phyloP scores from a whole-genome alignment of 2,329 filamentous ascomycete species.

The Pleurostoma richardsiae region DNA sequence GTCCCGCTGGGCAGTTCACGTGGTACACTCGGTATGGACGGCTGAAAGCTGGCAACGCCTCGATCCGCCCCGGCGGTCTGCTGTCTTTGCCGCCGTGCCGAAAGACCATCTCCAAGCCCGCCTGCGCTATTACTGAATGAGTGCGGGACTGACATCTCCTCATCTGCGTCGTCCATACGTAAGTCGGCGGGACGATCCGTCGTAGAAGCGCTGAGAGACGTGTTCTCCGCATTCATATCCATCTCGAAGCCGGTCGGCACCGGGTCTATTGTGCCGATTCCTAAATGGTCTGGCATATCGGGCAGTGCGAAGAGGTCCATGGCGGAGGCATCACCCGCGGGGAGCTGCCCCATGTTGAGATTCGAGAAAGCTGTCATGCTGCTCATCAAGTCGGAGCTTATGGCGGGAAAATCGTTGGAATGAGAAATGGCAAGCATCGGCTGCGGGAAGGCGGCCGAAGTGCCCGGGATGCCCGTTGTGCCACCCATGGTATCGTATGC shows the following conservation, averaged over 20 bases:
- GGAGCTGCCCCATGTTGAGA: constrained; percentile 41
- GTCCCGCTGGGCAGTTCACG: constrained; percentile 14
- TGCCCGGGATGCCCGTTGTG: constrained; percentile 13
- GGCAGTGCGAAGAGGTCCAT: constrained; percentile 33
- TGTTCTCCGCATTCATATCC: constrained; percentile 29
- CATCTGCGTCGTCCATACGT: constrained; percentile 16
- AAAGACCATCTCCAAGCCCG: too few relatives aligned
- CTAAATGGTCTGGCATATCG: constrained; percentile 28
- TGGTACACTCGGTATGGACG: constrained; percentile 9
- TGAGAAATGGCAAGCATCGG: constrained; percentile 24
- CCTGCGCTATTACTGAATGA: constrained; percentile 16
- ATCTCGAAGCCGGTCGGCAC: constrained; percentile 40
- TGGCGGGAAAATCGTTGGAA: constrained; percentile 25
- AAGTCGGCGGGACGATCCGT: too few relatives aligned
- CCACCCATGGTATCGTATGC: constrained; percentile 24
- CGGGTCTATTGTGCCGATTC: constrained; percentile 27
- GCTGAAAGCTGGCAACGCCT: too few relatives aligned
- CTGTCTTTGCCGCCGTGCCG: too few relatives aligned
- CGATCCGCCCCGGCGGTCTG: too few relatives aligned
- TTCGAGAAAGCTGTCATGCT: constrained; percentile 48
- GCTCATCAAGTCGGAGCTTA: constrained; percentile 46
- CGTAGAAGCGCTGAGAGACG: constrained; percentile 22
- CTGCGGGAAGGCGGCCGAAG: constrained; percentile 9
- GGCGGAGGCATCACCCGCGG: constrained; percentile 24
- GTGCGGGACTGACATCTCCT: constrained; percentile 21